A percentile compares a stretch with the other conserved stretches of the same genome.
phyloP scores from a whole-genome alignment of 2,329 filamentous ascomycete genomes.

The Stemphylium lycopersici region DNA sequence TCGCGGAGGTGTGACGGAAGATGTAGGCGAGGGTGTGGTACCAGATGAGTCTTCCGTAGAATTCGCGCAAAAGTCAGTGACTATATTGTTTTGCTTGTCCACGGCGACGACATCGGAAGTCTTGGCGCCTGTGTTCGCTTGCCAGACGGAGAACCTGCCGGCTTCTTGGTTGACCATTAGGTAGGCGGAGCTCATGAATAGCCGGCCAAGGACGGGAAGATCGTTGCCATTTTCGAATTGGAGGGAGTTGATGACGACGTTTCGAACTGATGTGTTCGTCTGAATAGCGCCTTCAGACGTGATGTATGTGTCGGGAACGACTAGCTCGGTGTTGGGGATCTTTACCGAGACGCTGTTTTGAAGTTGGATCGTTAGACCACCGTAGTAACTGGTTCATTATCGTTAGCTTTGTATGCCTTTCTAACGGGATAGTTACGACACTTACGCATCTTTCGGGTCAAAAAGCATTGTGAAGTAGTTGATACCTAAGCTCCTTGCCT shows the following conservation, averaged over 20 bases:
- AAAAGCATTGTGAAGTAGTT: slow-evolving; percentile 27
- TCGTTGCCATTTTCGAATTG: slow-evolving; percentile 19
- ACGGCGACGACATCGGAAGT: slow-evolving; percentile 14
- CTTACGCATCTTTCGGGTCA: slow-evolving; percentile 23
- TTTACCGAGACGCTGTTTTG: slow-evolving; percentile 19
- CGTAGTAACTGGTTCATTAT: slow-evolving; percentile 21
- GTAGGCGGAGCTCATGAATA: slow-evolving; percentile 25
- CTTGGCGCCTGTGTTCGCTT: slow-evolving; percentile 14
- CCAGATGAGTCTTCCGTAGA: slow-evolving; percentile 2
- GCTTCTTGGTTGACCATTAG: slow-evolving; percentile 29
- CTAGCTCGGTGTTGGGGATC: slow-evolving; percentile 24
- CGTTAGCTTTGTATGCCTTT: slow-evolving; percentile 3
- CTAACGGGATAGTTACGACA: not conserved
- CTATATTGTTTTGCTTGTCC: slow-evolving; percentile 15
- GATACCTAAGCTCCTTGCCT: slow-evolving; percentile 19
- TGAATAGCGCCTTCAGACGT: slow-evolving; percentile 12
- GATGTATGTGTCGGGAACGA: slow-evolving; percentile 20
- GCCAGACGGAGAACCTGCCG: slow-evolving; percentile 19
- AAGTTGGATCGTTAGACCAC: slow-evolving; percentile 23
- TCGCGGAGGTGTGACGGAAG: slow-evolving; percentile 6
- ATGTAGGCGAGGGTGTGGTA: slow-evolving; percentile 5
- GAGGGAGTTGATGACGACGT: slow-evolving; percentile 23
- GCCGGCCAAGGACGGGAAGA: slow-evolving; percentile 23
- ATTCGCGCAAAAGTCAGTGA: slow-evolving; percentile 16
- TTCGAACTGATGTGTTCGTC: slow-evolving; percentile 17